phyloP scores from a whole-genome alignment of 2,329 filamentous ascomycete species.

The Venturia oleaginea region DNA sequence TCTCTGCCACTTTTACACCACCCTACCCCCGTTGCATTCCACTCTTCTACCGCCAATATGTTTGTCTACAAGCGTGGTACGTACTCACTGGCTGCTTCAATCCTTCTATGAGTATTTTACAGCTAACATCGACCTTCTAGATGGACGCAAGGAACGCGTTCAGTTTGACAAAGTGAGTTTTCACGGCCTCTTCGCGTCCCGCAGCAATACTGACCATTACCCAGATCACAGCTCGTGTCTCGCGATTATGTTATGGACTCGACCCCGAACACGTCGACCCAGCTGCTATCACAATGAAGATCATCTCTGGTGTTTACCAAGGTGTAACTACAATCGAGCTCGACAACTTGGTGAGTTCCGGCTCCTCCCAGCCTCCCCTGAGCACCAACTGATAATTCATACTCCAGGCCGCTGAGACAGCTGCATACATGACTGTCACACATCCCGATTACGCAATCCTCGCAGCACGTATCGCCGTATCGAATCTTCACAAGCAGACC shows the following conservation, averaged over 20 bases:
- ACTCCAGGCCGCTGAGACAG: conserved; percentile 84
- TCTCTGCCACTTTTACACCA: background rate
- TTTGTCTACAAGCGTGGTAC: conserved; percentile 56
- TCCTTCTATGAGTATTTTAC: background rate
- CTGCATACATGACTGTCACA: conserved; percentile 98
- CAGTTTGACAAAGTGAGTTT: conserved; percentile 97
- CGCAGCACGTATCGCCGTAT: conserved; percentile 94
- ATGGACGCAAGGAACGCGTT: conserved; percentile 98
- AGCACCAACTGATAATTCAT: conserved; percentile 19
- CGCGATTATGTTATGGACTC: conserved; percentile 92
- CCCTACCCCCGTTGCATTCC: background rate
- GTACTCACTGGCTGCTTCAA: conserved; percentile 19
- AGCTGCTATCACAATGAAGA: conserved; percentile 96
- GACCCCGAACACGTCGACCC: conserved; percentile 94
- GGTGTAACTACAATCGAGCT: conserved; percentile 94
- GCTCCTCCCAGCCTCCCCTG: conserved; percentile 2
- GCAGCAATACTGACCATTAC: background rate
- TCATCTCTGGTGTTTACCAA: conserved; percentile 98
- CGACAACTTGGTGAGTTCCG: conserved; percentile 78
- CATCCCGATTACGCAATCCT: conserved; percentile 99
- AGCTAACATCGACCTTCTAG: conserved; percentile 37
- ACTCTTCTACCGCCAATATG: conserved; percentile 31
- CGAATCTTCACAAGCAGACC: conserved; percentile 99
- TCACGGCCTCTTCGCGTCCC: background rate
- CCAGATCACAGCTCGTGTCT: conserved; percentile 67